A percentile compares a stretch with the other conserved stretches of the same genome.
phyloP scores from a whole-genome alignment of 257 asterid genomes.

The Striga asiatica region DNA sequence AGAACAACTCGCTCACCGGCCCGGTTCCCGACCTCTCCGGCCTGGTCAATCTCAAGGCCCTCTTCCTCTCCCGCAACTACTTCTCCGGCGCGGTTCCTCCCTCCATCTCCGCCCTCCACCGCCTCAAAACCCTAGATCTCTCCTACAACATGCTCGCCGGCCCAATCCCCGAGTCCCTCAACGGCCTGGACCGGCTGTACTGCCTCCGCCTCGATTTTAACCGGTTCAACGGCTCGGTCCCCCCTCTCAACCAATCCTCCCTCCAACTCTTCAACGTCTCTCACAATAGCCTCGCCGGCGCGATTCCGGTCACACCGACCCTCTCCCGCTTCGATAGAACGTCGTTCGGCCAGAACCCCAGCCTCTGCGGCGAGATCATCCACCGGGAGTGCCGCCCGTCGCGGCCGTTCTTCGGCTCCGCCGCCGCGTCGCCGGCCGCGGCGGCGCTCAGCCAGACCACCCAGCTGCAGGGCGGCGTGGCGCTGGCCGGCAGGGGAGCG shows the following conservation, averaged over 20 bases:
- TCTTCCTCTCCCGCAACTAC: slow-evolving; percentile 47
- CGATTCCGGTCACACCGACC: slow-evolving; percentile 58
- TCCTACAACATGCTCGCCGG: slow-evolving; percentile 66
- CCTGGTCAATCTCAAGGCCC: slow-evolving; percentile 44
- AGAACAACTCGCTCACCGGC: slow-evolving; percentile 72
- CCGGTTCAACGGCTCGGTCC: slow-evolving; percentile 75
- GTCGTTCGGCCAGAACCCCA: slow-evolving; percentile 45
- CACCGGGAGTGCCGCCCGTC: slow-evolving; percentile 42
- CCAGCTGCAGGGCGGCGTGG: slow-evolving; percentile 15
- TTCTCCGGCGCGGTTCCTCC: slow-evolving; percentile 56
- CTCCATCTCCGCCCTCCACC: slow-evolving; percentile 56
- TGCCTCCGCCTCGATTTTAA: slow-evolving; percentile 71
- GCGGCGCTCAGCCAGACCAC: slow-evolving; percentile 30
- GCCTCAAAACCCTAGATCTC: slow-evolving; percentile 69
- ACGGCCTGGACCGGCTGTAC: slow-evolving; percentile 40
- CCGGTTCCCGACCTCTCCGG: slow-evolving; percentile 66
- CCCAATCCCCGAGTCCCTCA: slow-evolving; percentile 29
- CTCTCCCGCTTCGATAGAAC: slow-evolving; percentile 40
- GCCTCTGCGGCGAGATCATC: slow-evolving; percentile 68
- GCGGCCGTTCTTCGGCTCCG: slow-evolving; percentile 43
- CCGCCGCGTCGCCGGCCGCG: slow-evolving; percentile 22
- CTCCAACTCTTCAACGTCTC: slow-evolving; percentile 59
- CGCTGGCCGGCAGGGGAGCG: not conserved
- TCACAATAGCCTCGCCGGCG: slow-evolving; percentile 55
- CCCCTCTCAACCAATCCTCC: slow-evolving; percentile 55